Evolutionary conservation across 345 rosid genomes (phyloP).

Genomic region (Bretschneidera sinensis): DNA sequence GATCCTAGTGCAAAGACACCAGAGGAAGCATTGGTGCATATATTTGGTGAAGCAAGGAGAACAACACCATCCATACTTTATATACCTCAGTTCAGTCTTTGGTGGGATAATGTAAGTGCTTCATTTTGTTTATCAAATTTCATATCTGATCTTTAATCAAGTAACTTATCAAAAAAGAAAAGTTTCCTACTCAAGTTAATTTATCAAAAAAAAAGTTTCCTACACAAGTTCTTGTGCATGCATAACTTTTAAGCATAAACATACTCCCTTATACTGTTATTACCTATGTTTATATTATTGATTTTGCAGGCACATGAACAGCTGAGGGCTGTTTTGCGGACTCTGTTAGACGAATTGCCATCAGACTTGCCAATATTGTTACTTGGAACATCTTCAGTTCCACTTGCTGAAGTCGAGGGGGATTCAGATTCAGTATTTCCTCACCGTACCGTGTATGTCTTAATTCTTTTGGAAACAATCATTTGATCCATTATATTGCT

Average conservation of each 20-base stretch:
- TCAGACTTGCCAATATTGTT: constrained; percentile 80
- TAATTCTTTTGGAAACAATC: constrained; percentile 6
- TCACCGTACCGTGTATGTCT: constrained; percentile 67
- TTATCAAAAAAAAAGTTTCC: not conserved
- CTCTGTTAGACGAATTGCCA: constrained; percentile 90
- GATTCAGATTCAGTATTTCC: constrained; percentile 54
- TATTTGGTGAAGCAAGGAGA: constrained; percentile 98
- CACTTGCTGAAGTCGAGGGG: constrained; percentile 53
- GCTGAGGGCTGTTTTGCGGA: constrained; percentile 82
- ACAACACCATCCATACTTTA: constrained; percentile 91
- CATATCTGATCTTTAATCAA: constrained; percentile 3
- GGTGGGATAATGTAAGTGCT: constrained; percentile 95
- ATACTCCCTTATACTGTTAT: not conserved
- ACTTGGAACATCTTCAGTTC: constrained; percentile 65
- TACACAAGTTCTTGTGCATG: not conserved
- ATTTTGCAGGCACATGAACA: constrained; percentile 89
- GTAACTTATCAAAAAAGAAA: not conserved
- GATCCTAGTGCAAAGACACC: constrained; percentile 99
- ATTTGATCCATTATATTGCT: constrained; percentile 7
- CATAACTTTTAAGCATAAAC: no score
- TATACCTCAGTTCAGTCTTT: constrained; percentile 82
- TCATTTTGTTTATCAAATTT: constrained; percentile 8
- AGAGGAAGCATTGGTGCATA: constrained; percentile 97
- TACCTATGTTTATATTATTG: constrained; percentile 17
- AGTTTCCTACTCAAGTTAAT: not conserved